These are phyloP conservation scores for Cordyceps cicadae DNA, from an alignment of 2,329 filamentous ascomycete species.

Conservation along the genomic window DNA sequence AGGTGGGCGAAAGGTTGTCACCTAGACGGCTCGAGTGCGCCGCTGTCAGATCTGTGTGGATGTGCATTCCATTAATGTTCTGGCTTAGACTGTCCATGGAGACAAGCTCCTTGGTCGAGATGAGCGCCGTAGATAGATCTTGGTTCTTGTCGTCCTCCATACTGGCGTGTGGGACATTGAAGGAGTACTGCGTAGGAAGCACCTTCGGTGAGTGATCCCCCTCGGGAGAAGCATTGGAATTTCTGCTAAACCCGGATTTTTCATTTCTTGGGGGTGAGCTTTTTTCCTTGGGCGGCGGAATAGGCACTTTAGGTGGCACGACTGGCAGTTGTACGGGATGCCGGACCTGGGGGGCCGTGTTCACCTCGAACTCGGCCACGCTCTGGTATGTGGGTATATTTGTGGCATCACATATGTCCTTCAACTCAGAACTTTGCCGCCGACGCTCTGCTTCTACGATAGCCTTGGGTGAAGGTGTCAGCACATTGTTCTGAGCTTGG, in stretches of 20 bases:
- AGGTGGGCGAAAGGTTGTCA: slow-evolving; percentile 24
- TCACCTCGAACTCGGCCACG: slow-evolving; percentile 39
- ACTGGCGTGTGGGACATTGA: slow-evolving; percentile 23
- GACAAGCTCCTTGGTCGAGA: slow-evolving; percentile 48
- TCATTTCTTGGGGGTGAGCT: slow-evolving; percentile 26
- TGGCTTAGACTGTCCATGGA: slow-evolving; percentile 34
- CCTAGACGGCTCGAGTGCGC: slow-evolving; percentile 24
- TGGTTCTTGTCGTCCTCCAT: slow-evolving; percentile 29
- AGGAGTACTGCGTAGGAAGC: slow-evolving; percentile 21
- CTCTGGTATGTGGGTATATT: slow-evolving; percentile 40
- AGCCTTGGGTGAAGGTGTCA: slow-evolving; percentile 33
- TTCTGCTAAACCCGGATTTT: slow-evolving; percentile 33
- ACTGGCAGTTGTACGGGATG: slow-evolving; percentile 19
- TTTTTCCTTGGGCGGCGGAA: slow-evolving; percentile 19
- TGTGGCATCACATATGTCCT: slow-evolving; percentile 33
- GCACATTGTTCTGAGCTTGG: slow-evolving; percentile 8
- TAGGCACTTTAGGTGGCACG: slow-evolving; percentile 15
- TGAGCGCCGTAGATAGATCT: slow-evolving; percentile 34
- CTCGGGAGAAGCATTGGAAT: slow-evolving; percentile 19
- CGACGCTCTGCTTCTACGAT: slow-evolving; percentile 53
- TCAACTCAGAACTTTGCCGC: slow-evolving; percentile 44
- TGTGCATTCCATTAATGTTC: slow-evolving; percentile 33
- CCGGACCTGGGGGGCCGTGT: slow-evolving; percentile 17
- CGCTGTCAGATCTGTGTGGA: slow-evolving; percentile 21
- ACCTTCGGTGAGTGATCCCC: slow-evolving; percentile 21